These are phyloP conservation scores for Arachnomyces sp. DNA, from an alignment of 2,329 filamentous ascomycete genomes.

Conservation along the genomic window DNA sequence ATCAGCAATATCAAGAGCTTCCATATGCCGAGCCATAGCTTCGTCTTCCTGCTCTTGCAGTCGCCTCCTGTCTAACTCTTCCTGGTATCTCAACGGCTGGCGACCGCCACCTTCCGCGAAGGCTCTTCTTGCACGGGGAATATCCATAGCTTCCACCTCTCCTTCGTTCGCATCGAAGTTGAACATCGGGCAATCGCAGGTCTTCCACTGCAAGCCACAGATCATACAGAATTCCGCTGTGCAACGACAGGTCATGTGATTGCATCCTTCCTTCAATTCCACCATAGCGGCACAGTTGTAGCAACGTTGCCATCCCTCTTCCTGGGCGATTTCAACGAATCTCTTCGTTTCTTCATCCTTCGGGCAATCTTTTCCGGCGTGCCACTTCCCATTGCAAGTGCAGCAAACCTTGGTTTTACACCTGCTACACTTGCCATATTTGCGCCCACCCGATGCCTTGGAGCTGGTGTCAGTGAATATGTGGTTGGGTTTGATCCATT, in stretches of 20 bases:
- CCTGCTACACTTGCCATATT: constrained; percentile 59
- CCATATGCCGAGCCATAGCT: constrained; percentile 35
- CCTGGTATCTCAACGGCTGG: constrained; percentile 34
- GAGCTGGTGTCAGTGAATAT: constrained; percentile 47
- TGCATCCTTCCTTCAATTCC: constrained; percentile 73
- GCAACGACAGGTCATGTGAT: constrained; percentile 82
- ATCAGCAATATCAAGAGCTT: constrained; percentile 4
- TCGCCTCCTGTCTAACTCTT: constrained; percentile 40
- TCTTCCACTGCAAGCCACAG: constrained; percentile 74
- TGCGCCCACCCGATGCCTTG: constrained; percentile 45
- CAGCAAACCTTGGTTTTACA: constrained; percentile 70
- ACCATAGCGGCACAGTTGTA: constrained; percentile 69
- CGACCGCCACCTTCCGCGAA: constrained; percentile 14
- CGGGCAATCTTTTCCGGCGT: constrained; percentile 61
- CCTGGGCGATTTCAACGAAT: constrained; percentile 55
- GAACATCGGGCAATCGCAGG: constrained; percentile 74
- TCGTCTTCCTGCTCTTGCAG: constrained; percentile 44
- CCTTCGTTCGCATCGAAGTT: constrained; percentile 51
- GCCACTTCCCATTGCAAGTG: constrained; percentile 65
- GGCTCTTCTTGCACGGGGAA: constrained; percentile 25
- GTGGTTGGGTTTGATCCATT: constrained; percentile 68
- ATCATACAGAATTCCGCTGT: constrained; percentile 81
- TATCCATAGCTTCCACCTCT: constrained; percentile 48
- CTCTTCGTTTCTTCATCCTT: constrained; percentile 35
- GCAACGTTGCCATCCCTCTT: constrained; percentile 70